Percentiles rank a stretch among this genome's conserved stretches.
Evolutionary conservation across 805 yeast genomes (phyloP).

Genomic region (Suhomyces sp.): DNA sequence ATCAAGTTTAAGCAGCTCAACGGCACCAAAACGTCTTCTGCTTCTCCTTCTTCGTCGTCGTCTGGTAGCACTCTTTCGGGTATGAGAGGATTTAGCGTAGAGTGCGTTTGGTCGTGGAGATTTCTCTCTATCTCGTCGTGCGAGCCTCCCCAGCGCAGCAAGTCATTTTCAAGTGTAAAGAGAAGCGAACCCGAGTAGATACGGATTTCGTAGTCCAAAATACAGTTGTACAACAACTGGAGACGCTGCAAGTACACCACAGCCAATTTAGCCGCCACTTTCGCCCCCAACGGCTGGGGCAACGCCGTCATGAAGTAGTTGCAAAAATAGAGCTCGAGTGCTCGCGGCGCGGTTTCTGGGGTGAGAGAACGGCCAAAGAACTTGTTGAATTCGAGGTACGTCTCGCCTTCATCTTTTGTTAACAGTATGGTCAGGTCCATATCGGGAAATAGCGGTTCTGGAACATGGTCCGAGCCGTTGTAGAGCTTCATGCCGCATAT

Average conservation of each 20-base stretch:
- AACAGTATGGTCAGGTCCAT: conserved; percentile 4
- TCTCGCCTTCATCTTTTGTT: conserved; percentile 22
- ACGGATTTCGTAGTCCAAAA: conserved; percentile 60
- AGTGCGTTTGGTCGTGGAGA: conserved; percentile 9
- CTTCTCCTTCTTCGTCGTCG: conserved; percentile 16
- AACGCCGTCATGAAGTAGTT: conserved; percentile 8
- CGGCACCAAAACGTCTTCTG: conserved; percentile 26
- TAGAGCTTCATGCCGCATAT: conserved; percentile 84
- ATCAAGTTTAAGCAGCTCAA: conserved; percentile 66
- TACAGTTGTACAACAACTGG: conserved; percentile 61
- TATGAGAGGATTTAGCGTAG: conserved; percentile 27
- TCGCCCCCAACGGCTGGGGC: conserved; percentile 5
- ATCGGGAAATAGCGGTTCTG: conserved; percentile 7
- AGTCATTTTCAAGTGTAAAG: conserved; percentile 70
- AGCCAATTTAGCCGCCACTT: conserved; percentile 31
- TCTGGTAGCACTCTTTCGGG: conserved; percentile 8
- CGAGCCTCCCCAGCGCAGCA: conserved; percentile 45
- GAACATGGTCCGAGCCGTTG: conserved; percentile 9
- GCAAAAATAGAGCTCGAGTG: conserved; percentile 47
- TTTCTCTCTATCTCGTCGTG: not conserved
- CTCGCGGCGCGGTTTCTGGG: conserved; percentile 39
- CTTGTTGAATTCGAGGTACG: conserved; percentile 58
- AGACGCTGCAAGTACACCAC: conserved; percentile 55
- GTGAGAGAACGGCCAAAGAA: conserved; percentile 65
- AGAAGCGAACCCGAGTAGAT: conserved; percentile 71